Conservation (phyloP, 2,329 filamentous ascomycete genomes). For the Cercospora brassicicola region DNA sequence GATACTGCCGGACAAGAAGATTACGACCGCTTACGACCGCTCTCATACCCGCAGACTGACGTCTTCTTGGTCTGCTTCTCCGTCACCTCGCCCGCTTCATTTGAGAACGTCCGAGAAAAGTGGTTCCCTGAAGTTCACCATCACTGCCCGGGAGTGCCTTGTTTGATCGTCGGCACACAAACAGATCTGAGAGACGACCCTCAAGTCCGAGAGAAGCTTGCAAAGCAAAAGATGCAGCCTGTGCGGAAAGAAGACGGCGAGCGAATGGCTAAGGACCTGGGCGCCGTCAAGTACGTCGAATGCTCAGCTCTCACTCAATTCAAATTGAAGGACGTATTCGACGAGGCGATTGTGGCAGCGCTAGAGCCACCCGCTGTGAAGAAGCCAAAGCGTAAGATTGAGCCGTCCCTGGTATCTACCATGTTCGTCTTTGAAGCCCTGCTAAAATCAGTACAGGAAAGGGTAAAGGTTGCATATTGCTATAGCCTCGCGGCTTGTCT, state of each 20-base stretch:
- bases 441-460: conserved; percentile 29
- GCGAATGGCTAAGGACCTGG: conserved; percentile 94
- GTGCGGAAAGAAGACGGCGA: conserved; percentile 92
- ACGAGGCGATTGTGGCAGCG: conserved; percentile 97
- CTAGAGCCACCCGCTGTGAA: conserved; percentile 83
- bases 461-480: conserved; percentile 39
- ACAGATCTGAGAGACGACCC: conserved; percentile 91
- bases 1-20: conserved; percentile 99
- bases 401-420: not conserved
- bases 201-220: conserved; percentile 83
- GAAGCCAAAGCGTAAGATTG: conserved; percentile 53
- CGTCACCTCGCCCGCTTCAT: conserved; percentile 93
- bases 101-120: conserved; percentile 98
- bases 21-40: conserved; percentile 93
- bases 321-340: conserved; percentile 98
- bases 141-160: conserved; percentile 96
- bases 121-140: conserved; percentile 99
- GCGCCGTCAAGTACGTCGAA: conserved; percentile 97
- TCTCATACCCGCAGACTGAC: conserved; percentile 97
- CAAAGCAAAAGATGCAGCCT: conserved; percentile 94
- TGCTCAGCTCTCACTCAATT: conserved; percentile 97
- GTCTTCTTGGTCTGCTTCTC: conserved; percentile 99
- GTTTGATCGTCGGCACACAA: conserved; percentile 96
- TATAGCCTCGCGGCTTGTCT: conserved; percentile 24
- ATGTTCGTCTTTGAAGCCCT: not conserved